Base-by-base conservation (phyloP, 164 flowering plant genomes). In the Amborella trichopoda region DNA sequence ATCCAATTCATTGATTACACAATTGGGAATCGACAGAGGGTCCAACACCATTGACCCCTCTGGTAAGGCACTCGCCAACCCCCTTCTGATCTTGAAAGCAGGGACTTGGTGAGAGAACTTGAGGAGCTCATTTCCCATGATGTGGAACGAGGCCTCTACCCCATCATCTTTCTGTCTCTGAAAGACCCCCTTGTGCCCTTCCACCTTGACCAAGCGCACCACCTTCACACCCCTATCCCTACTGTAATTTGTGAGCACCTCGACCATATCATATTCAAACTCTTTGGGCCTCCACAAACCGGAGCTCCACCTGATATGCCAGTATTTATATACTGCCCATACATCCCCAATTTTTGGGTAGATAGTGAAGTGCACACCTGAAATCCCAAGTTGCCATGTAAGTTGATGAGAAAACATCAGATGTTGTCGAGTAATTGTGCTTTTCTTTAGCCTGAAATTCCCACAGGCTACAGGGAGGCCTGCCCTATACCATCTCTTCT, bases 381-480 rank as follows among this genome's bases (percentile, higher is more conserved):
- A 50, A 5, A 46, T 26, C 28, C 62, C 68, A 30, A 30, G 13
- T 13, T 30, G 34, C 48, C 42, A 58, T 11, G 63, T 48, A 47
- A 69, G 60, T 26, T 46, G 28, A 58, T 67, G 60, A 21, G 73
- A 72, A 20, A 66, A 61, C 26, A 58, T 30, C 28, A 24, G 24
- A 25, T 58, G 48, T 30, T 49, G 44, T 26, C 48, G 46, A 9
- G 24, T 22, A 21, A 30, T 43, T 12, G 58, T 56, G n/a, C 33
- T 49, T 39, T 18, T 44, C 23, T 48, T 58, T 22, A 69, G 30
- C 1, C 58, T 42, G 49, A 77, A 77, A 3, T 54, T 52, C 5
- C 83, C 83, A 57, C 77, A 71, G 9, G 67, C 67, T 46, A 74
- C 70, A 28, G 77, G 75, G 42, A 73, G 48, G 39, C 79, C 77